These are phyloP conservation scores for Dioszegia crocea DNA, from an alignment of 768 basidiomycete species.

Conservation along the genomic window DNA sequence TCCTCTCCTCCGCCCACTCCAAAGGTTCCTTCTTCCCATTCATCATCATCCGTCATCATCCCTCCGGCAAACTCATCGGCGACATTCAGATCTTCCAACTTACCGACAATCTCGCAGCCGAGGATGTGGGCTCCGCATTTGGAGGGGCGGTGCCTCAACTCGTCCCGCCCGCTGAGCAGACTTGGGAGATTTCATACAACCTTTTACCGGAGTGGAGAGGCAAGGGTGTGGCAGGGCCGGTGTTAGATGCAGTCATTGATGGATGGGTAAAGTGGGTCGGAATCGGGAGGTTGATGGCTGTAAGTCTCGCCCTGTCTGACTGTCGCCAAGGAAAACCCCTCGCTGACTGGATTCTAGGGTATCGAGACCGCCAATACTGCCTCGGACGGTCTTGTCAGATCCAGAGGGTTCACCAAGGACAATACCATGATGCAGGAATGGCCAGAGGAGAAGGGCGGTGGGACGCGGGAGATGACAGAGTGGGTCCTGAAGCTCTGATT, in stretches of 20 bases:
- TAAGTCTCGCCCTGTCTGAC: too few species aligned
- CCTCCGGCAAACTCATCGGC: not conserved
- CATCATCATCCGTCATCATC: not conserved
- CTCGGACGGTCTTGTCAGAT: not conserved
- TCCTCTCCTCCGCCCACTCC: not conserved
- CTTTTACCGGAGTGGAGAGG: conserved; percentile 9
- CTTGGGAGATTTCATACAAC: conserved; percentile 8
- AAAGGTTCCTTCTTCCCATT: not conserved
- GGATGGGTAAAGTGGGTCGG: conserved; percentile 1
- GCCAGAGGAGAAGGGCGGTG: conserved; percentile 2
- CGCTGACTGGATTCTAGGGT: too few species aligned
- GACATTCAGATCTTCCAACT: not conserved
- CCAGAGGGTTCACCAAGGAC: not conserved
- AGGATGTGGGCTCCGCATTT: not conserved
- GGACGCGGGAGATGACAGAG: not conserved
- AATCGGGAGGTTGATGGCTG: not conserved
- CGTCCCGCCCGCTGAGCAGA: not conserved
- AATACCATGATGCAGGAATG: not conserved
- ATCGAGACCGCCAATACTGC: not conserved
- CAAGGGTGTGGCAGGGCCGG: not conserved
- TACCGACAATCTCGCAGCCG: not conserved
- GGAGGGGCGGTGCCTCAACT: not conserved
- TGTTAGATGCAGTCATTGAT: not conserved
- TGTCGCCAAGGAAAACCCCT: too few species aligned
- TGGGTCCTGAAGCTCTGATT: not conserved